A percentile compares a stretch with the other conserved stretches of the same genome.
These are phyloP conservation scores for Globisporangium cystogenes DNA, from an alignment of 352 stramenopile species.

Conservation along the genomic window DNA sequence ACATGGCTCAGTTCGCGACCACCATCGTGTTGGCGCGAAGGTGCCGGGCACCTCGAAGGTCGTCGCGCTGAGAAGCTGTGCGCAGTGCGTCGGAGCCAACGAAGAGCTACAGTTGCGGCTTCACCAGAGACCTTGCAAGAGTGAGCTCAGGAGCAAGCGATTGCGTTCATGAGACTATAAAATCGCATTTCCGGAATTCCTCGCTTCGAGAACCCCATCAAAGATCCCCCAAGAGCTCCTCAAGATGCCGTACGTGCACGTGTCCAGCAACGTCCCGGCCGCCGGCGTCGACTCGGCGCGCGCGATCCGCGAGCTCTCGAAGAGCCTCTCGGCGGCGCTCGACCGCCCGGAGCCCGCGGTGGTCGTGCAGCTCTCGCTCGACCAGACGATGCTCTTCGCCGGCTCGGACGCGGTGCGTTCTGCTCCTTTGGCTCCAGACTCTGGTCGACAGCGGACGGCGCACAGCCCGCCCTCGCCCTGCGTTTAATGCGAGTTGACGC, in stretches of 20 bases:
- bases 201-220: background rate
- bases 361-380: conserved; percentile 48
- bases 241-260: conserved; percentile 23
- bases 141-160: too few species aligned
- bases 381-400: conserved; percentile 46
- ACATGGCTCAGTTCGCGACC: too few species aligned
- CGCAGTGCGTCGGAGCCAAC: too few species aligned
- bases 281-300: conserved; percentile 11
- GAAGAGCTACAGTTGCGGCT: too few species aligned
- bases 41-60: too few species aligned
- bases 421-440: background rate
- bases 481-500: too few species aligned
- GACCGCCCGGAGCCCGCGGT: conserved; percentile 21
- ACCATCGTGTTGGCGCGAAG: too few species aligned
- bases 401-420: conserved; percentile 32
- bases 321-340: conserved; percentile 15
- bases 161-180: too few species aligned
- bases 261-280: conserved; percentile 20
- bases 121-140: too few species aligned
- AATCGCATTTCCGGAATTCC: background rate
- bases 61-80: too few species aligned
- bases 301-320: conserved; percentile 12
- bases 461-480: too few species aligned
- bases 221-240: background rate
- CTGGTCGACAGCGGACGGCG: too few species aligned